Evolutionary conservation across 352 stramenopile species (phyloP), one percentile per base, ranked within the genome.

Genomic region (Phytophthora boehmeriae): DNA sequence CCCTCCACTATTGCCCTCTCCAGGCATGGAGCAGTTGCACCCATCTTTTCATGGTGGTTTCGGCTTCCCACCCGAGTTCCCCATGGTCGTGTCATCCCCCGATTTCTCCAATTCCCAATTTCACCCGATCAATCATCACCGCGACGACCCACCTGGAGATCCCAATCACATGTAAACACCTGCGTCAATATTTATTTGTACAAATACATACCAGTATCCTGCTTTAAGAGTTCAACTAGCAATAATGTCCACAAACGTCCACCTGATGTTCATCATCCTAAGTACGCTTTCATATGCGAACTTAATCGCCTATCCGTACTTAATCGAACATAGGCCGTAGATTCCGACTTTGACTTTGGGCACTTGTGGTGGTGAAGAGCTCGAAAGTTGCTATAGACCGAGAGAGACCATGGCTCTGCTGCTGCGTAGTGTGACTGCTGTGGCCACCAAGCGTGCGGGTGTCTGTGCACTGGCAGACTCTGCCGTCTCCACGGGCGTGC

Each of bases 31-130:
- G 1, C 5, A 46, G 2, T 51, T 68, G 8, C 52, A 58, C 2
- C 48, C 52, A 13, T 34, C 47, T 38, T 22, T 61, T n/a, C 36
- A 60, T 22, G 28, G 49, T 27, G 35, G 4, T 9, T 72, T 72
- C 16, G 36, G 30, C 16, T 75, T 69, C 27, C 20, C 50, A 46
- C 1, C 6, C n/a, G 57, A 67, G 14, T 63, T 59, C n/a, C 44
- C 59, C 32, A 50, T 59, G 43, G 71, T 80, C 14, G 68, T 80
- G 20, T 70, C 67, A 23, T 71, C 68, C 8, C 71, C 71, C 5
- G 66, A 78, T 36, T 78, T 74, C 30, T 68, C 54, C 27, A 54
- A 54, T 30, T 25, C 50, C 20, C 63, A 68, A 19, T 71, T 58
- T 44, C 44, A 74, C 39, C 32, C 60, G 0, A 71, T 22, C 38